These are phyloP conservation scores for Cercophora samala DNA, from an alignment of 495 filamentous ascomycete genomes.

Conservation along the genomic window DNA sequence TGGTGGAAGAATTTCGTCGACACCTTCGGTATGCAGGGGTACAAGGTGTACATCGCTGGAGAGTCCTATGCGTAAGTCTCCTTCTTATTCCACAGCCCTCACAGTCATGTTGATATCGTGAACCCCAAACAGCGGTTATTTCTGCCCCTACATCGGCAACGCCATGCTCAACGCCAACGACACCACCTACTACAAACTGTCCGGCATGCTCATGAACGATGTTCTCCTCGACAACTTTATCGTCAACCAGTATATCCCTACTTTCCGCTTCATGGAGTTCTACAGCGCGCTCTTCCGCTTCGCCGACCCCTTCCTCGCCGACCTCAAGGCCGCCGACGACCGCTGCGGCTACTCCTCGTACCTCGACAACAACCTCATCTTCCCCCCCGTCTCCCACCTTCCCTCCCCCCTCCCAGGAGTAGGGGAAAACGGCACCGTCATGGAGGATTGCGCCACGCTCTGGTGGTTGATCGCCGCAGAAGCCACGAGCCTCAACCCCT, in stretches of 20 bases:
- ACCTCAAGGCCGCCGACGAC: slow-evolving; percentile 54
- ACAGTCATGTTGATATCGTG: background rate
- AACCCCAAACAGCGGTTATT: slow-evolving; percentile 49
- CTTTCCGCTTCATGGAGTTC: slow-evolving; percentile 61
- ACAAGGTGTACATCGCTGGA: slow-evolving; percentile 65
- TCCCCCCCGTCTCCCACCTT: slow-evolving; percentile 61
- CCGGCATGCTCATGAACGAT: slow-evolving; percentile 68
- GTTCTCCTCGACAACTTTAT: slow-evolving; percentile 56
- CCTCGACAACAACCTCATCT: slow-evolving; percentile 59
- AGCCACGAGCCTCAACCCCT: slow-evolving; percentile 62
- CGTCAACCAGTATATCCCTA: slow-evolving; percentile 52
- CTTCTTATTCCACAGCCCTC: background rate
- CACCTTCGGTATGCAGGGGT: slow-evolving; percentile 59
- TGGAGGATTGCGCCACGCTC: slow-evolving; percentile 27
- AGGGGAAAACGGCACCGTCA: slow-evolving; percentile 20
- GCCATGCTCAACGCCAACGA: slow-evolving; percentile 70
- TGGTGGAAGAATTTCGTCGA: slow-evolving; percentile 70
- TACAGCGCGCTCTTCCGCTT: slow-evolving; percentile 59
- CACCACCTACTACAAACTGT: slow-evolving; percentile 61
- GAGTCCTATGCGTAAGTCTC: slow-evolving; percentile 59
- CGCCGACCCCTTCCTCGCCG: slow-evolving; percentile 60
- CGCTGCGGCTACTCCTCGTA: slow-evolving; percentile 65
- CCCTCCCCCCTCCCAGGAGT: slow-evolving; percentile 39
- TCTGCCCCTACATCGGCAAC: slow-evolving; percentile 75
- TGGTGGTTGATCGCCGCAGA: slow-evolving; percentile 36